Conservation (phyloP, 192 early-diverging fungal genomes). For the Linnemannia hyalina region DNA sequence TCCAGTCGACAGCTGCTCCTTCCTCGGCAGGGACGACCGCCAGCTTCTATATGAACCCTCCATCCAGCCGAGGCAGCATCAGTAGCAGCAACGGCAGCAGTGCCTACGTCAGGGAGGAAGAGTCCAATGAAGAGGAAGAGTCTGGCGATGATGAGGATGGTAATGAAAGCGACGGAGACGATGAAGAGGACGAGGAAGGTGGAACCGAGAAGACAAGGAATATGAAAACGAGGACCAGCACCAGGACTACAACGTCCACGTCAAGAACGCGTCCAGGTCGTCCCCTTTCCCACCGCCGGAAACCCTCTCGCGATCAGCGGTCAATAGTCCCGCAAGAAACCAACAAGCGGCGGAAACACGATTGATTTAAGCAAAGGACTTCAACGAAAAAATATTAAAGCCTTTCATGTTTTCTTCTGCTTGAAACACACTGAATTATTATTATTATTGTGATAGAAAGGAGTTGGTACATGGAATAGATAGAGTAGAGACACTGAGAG, state of each 20-base stretch:
- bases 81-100: background rate
- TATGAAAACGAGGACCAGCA: background rate
- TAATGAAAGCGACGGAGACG: background rate
- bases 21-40: background rate
- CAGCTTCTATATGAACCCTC: background rate
- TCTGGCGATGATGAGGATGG: background rate
- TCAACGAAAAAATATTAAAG: background rate
- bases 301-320: slow-evolving; percentile 14
- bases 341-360: slow-evolving; percentile 30
- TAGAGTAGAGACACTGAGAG: background rate
- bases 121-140: background rate
- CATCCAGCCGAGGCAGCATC: background rate
- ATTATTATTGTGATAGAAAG: background rate
- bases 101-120: background rate
- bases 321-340: slow-evolving; percentile 21
- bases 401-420: background rate
- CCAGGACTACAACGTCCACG: background rate
- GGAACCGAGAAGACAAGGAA: background rate
- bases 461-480: background rate
- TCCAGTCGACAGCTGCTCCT: background rate
- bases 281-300: background rate
- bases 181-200: background rate
- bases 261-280: no score
- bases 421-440: no score
- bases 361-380: background rate